Evolutionary conservation across 2,329 filamentous ascomycete species (phyloP), one percentile per base, ranked within the genome.

Genomic region (Penicillium nordicum): DNA sequence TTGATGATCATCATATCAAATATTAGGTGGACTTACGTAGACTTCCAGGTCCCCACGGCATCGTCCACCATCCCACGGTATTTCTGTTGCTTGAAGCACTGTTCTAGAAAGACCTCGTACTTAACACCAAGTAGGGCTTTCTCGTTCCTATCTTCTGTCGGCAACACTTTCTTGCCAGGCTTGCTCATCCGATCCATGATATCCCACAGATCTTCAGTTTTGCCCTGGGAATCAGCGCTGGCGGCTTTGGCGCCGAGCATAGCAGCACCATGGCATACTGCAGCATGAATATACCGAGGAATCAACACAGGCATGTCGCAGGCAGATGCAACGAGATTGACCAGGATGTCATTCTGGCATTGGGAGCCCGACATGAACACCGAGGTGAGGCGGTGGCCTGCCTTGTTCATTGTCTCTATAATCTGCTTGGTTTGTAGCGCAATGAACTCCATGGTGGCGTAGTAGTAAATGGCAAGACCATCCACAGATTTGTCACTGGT

Each of bases 361-460:
- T 97, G 94, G 11, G 90, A 95, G 59, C 94, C 94, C 5, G 91
- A 96, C 94, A 99, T 97, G 84, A 97, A 99, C 76, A 99, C 96
- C 61, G 88, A 93, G 48, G 83, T 86, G 73, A 99, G 92, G 64
- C 84, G 80, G 77, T 99, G 94, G 10, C 94, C 94, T 1, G 91
- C 81, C 45, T 83, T 80, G 80, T 97, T 99, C 92, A 99, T 97
- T 36, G 88, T 84, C 68, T 95, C 88, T 62, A 99, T 83, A 69
- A 97, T 97, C 75, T 97, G 92, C 55, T 89, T 87, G 1, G 93
- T 97, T 77, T 97, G 92, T 74, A 97, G 84, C 37, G 92, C 92
- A 68, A 97, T 97, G 76, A 96, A 97, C 78, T 97, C 92, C 86
- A 97, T 90, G 11, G 92, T 93, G 34, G 85, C 90, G 69, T 96